These are phyloP conservation scores for Russula compacta DNA, from an alignment of 768 basidiomycete species.

Conservation along the genomic window DNA sequence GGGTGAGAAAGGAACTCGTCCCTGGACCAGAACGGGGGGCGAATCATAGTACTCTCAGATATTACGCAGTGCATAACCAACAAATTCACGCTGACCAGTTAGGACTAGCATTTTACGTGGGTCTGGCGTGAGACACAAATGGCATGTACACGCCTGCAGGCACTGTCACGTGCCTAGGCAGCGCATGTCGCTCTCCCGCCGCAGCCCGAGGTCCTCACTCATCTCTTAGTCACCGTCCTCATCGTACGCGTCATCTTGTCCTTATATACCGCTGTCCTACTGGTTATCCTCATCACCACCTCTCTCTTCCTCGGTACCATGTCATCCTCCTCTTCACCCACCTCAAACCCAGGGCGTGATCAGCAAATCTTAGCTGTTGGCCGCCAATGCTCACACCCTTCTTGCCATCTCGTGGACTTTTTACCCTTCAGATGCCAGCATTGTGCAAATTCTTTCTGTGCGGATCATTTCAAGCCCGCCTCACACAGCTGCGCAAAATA, in stretches of 20 bases:
- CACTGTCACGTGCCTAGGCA: too few species aligned
- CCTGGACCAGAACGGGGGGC: too few species aligned
- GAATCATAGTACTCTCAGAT: too few species aligned
- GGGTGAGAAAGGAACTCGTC: too few species aligned
- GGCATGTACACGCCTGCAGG: too few species aligned
- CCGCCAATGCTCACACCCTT: conserved; percentile 56
- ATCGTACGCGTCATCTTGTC: conserved; percentile 8
- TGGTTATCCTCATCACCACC: background rate
- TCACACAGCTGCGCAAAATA: conserved; percentile 62
- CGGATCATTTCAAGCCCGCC: conserved; percentile 66
- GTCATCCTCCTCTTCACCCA: conserved; percentile 22
- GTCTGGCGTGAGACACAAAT: too few species aligned
- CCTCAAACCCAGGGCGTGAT: conserved; percentile 32
- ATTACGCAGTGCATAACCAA: too few species aligned
- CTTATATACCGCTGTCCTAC: background rate
- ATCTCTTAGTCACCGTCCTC: background rate
- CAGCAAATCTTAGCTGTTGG: conserved; percentile 58
- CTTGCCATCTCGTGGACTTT: conserved; percentile 72
- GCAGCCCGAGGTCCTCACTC: too few species aligned
- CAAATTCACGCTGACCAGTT: too few species aligned
- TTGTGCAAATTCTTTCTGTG: conserved; percentile 61
- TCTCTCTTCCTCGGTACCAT: conserved; percentile 19
- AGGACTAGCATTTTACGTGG: too few species aligned
- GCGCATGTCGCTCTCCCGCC: too few species aligned
- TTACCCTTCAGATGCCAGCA: conserved; percentile 83